Conservation (phyloP, 2,329 filamentous ascomycete species). For the Apiospora saccharicola region DNA sequence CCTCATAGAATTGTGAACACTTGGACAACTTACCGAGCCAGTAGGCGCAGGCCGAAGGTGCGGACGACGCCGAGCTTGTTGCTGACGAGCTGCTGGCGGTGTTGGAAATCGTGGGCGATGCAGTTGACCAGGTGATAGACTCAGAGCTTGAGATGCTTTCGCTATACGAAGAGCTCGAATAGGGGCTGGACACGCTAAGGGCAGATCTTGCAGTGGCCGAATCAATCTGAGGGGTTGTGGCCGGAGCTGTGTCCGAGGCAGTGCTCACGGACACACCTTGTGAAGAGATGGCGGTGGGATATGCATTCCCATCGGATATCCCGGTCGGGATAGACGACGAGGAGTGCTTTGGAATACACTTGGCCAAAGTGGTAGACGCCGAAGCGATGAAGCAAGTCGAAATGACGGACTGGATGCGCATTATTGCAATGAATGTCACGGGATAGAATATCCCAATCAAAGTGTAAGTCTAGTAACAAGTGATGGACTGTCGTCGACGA, state of each 20-base stretch:
- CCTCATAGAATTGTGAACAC: not conserved
- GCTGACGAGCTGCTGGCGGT: slow-evolving; percentile 12
- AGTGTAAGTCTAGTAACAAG: not conserved
- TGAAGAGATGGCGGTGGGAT: not conserved
- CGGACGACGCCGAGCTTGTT: slow-evolving; percentile 19
- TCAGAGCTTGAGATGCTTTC: not conserved
- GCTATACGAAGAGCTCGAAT: not conserved
- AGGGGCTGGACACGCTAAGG: not conserved
- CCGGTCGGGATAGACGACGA: not conserved
- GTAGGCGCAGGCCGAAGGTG: slow-evolving; percentile 26
- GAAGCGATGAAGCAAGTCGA: slow-evolving; percentile 26
- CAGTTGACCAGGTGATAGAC: not conserved
- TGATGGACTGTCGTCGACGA: not conserved
- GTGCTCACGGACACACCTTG: slow-evolving; percentile 1
- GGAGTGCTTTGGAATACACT: not conserved
- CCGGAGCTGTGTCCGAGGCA: not conserved
- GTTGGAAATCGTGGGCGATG: not conserved
- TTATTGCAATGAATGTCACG: slow-evolving; percentile 25
- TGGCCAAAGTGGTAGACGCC: slow-evolving; percentile 21
- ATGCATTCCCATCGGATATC: slow-evolving; percentile 5
- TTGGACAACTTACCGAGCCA: slow-evolving; percentile 22
- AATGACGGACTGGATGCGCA: slow-evolving; percentile 28
- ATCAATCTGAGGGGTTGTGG: not conserved
- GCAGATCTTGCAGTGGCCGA: not conserved
- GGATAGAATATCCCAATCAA: slow-evolving; percentile 20